These are phyloP conservation scores for Cynara cardunculus DNA, from an alignment of 129 eudicot genomes.

Conservation along the genomic window DNA sequence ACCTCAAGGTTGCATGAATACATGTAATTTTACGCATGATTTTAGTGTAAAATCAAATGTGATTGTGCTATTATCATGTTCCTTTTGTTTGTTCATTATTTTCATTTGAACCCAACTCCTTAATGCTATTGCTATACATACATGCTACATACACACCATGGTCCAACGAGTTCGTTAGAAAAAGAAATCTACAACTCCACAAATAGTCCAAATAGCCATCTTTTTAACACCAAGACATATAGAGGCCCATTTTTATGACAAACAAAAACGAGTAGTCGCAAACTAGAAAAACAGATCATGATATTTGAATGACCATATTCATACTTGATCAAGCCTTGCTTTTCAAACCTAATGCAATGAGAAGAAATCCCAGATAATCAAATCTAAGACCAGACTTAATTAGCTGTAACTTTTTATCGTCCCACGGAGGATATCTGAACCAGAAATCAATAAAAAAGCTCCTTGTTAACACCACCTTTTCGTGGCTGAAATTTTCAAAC, in stretches of 20 bases:
- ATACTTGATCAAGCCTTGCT: slow-evolving; percentile 24
- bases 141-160: background rate
- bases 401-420: slow-evolving; percentile 46
- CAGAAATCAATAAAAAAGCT: slow-evolving; percentile 58
- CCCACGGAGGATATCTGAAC: slow-evolving; percentile 96
- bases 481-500: slow-evolving; percentile 79
- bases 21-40: background rate
- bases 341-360: slow-evolving; percentile 59
- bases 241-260: background rate
- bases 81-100: background rate
- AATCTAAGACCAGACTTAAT: slow-evolving; percentile 46
- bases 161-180: background rate
- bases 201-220: background rate
- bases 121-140: background rate
- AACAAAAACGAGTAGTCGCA: background rate
- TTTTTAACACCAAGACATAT: background rate
- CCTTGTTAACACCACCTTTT: slow-evolving; percentile 49
- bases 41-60: background rate
- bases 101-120: background rate
- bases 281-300: background rate
- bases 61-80: background rate
- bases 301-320: background rate
- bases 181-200: background rate
- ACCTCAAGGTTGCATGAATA: background rate
- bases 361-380: slow-evolving; percentile 58